Base-by-base conservation (phyloP, 371 early-diverging fungal species). In the Apophysomyces variabilis region DNA sequence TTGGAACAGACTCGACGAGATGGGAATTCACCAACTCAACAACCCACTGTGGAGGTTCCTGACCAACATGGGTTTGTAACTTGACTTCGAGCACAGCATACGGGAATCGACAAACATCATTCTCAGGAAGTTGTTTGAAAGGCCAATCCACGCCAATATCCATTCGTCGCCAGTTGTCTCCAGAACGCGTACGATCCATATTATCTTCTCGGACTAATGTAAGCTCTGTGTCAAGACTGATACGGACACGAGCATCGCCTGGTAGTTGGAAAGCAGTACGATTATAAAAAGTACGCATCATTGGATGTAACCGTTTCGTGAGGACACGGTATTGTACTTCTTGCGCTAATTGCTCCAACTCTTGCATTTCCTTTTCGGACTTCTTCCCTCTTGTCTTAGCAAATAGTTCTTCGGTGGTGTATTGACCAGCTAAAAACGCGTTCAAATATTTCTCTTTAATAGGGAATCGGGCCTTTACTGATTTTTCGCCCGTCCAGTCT, bases 191-290 rank as follows among this genome's bases (percentile, higher is more conserved):
- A 18, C 65, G 71, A 57, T 88, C 90, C 61, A 83, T 75, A 73
- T 95, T 93, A 78, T 99, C 98, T 76, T 99, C 99, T 61, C 97
- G 94, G 65, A 99, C 94, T 90, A 99, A 92, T 38, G 94, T 89
- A 44, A 99, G 77, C 67, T 99, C 98, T 0, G 99, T 99, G 79
- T 99, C 99, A 21, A 99, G 87, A 64, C 95, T 95, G 66, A 99
- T 97, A 74, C 99, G 91, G 32, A 99, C 99, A 65, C 95, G 91
- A 4, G 99, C 96, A 83, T 98, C 99, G 43, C 97, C 98, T 14
- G 99, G 99, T 36, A 99, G 78, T 78, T 99, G 99, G 87, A 99
- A 99, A 13, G 99, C 99, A 35, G 96, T 98, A 77, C 99, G 92
- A 76, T 97, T 99, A 84, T 99, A 99, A 72, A 97, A 97, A 1